Percentiles rank a stretch among this genome's conserved stretches.
Evolutionary conservation across 2,329 filamentous ascomycete species (phyloP).

Genomic region (Penicillium sp.): DNA sequence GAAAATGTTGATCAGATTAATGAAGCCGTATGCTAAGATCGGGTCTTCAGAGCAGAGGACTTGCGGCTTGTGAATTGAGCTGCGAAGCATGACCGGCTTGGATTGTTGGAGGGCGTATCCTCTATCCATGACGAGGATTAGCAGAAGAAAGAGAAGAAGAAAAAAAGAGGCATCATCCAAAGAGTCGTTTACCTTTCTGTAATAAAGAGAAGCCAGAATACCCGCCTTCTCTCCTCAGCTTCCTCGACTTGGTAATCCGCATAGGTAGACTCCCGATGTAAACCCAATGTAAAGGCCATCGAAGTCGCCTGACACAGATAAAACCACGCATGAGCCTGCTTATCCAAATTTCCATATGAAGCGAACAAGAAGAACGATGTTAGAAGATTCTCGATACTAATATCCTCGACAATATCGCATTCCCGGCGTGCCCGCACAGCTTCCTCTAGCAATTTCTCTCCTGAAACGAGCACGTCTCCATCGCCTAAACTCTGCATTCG

Average conservation of each 20-base stretch:
- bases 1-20: conserved; percentile 42
- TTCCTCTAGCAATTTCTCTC: conserved; percentile 67
- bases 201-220: conserved; percentile 73
- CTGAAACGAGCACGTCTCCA: conserved; percentile 60
- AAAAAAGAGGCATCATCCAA: not conserved
- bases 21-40: conserved; percentile 41
- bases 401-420: conserved; percentile 42
- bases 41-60: conserved; percentile 58
- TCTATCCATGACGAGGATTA: conserved; percentile 42
- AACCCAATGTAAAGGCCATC: conserved; percentile 49
- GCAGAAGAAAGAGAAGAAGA: not conserved
- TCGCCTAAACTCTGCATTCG: conserved; percentile 52
- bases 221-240: conserved; percentile 61
- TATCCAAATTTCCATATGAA: conserved; percentile 68
- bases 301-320: conserved; percentile 75
- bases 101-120: conserved; percentile 71
- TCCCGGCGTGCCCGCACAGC: conserved; percentile 47
- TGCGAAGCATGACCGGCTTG: conserved; percentile 68
- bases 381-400: conserved; percentile 48
- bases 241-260: conserved; percentile 50
- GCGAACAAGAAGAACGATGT: conserved; percentile 80
- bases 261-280: conserved; percentile 54
- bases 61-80: conserved; percentile 64
- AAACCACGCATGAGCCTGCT: conserved; percentile 76
- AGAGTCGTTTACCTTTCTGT: conserved; percentile 60